Base-by-base conservation (phyloP, 2,329 filamentous ascomycete genomes). In the Apiospora aurea region DNA sequence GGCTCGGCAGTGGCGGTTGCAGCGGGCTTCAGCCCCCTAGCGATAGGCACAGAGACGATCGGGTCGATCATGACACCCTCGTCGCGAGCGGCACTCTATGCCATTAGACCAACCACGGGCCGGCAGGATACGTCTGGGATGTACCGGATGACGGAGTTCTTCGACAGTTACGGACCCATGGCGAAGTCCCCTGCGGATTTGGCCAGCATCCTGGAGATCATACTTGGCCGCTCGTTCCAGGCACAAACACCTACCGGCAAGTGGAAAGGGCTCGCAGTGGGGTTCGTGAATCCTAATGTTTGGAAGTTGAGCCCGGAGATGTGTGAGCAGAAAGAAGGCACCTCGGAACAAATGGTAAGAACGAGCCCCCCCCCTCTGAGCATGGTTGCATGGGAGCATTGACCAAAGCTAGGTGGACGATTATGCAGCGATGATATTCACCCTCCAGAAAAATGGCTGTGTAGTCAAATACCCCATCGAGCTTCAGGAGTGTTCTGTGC, bases 1-100 rank as follows among this genome's bases (percentile, higher is more conserved):
- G 80, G 81, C 26, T 81, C 81, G n/a, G 80, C 77, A 14, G 80
- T 82, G 3, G 76, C 77, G 4, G 76, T 81, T 0, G 76, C 79
- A 0, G 79, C 79, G 4, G 80, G 80, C 0, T 79, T 78, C 38
- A 72, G 71, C 41, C 80, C 80, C 41, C 73, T 82, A 4, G 76
- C 79, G 11, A 77, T 82, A 38, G 80, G 76, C 10, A 79, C 79
- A 24, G 80, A 82, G 73, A 82, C 81, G 8, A 74, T 77, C 14
- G 79, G 80, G 5, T 82, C 77, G 0, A 75, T 80, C 24, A 72
- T 79, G 26, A 75, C 74, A 0, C 77, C 78, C 0, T 57, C 76
- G 0, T 72, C 70, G 0, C 70, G 77, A 1, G 72, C 76, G 2
- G 77, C 73, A 6, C 46, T 81, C 0, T 81, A 79, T 68, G 75